Base-by-base conservation (phyloP, 495 filamentous ascomycete genomes). In the Haplographium delicatum region DNA sequence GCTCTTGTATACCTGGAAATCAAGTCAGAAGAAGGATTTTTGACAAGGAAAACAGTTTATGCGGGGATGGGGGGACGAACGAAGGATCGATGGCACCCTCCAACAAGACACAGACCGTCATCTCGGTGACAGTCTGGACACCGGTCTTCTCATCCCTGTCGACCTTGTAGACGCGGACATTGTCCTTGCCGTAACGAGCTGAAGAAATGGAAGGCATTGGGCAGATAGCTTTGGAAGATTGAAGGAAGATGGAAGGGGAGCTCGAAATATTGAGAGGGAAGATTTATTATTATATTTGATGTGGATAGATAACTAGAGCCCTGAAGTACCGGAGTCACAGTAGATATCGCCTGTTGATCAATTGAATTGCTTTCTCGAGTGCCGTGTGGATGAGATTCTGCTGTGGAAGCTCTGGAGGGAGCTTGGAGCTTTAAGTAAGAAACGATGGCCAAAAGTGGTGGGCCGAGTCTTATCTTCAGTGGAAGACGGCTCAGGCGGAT, bases 151-250 rank as follows among this genome's bases (percentile, higher is more conserved):
- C 78, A 64, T 96, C 82, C 49, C 79, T 77, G 58, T 93, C 76
- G 61, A 95, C 89, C 71, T 98, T 97, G 79, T 84, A 91, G 54
- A 98, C 83, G 62, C 93, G 89, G 75, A 98, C 85, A 75, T 98
- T 97, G 79, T 96, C 91, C 82, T 94, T 94, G 73, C 88, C 88
- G 68, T 94, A 94, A 61, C 84, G 82, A 62, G 88, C 87, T 65
- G 86, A 75, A 52, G 82, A 74, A 47, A 94, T 71, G 60, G 73
- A 67, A 48, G 80, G 66, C 78, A 82, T 80, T 54, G 56, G 7
- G 11, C 2, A 19, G 15, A 19, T 8, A 39, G 10, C 5, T 43
- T 19, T 33, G 39, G 27, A 20, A 43, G 37, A 26, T 51, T 34
- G 26, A 37, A 15, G 15, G n/a, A n/a, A n/a, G n/a, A n/a, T n/a